Conservation (phyloP, 169 alveolate species). For the Plasmodium chabaudi region DNA sequence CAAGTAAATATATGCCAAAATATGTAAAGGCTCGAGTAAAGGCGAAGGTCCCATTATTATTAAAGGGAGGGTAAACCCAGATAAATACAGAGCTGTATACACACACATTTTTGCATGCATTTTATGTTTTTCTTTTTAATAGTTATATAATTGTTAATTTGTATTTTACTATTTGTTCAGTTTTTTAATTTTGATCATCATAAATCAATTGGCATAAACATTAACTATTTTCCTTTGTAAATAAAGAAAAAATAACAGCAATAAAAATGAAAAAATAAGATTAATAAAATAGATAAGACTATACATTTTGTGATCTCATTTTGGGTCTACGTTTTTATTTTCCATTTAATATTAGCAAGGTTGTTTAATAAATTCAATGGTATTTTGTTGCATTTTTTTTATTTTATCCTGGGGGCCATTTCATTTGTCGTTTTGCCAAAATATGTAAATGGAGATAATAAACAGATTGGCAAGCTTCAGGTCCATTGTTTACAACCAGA, state of each 20-base stretch:
- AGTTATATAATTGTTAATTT: background rate
- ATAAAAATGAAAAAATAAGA: too few relatives aligned
- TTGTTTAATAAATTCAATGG: background rate
- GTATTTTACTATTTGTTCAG: background rate
- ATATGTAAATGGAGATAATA: conserved; percentile 92
- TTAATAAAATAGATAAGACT: too few relatives aligned
- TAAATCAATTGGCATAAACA: background rate
- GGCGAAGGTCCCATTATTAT: conserved; percentile 28
- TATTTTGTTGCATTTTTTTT: background rate
- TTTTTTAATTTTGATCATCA: too few relatives aligned
- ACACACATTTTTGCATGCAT: background rate
- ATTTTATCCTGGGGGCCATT: conserved; percentile 92
- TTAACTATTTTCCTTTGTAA: too few relatives aligned
- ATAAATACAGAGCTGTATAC: background rate
- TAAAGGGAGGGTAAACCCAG: background rate
- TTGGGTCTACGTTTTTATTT: background rate
- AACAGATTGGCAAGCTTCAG: conserved; percentile 92
- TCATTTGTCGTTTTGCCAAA: conserved; percentile 86
- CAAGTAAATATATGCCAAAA: conserved; percentile 32
- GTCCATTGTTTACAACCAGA: conserved; percentile 94
- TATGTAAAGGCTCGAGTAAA: conserved; percentile 36
- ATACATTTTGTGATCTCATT: background rate
- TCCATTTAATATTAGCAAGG: background rate
- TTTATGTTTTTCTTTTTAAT: too few relatives aligned
- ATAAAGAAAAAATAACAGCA: too few relatives aligned